Evolutionary conservation across 139 green algal genomes (phyloP).

Genomic region (Desmodesmus armatus): DNA sequence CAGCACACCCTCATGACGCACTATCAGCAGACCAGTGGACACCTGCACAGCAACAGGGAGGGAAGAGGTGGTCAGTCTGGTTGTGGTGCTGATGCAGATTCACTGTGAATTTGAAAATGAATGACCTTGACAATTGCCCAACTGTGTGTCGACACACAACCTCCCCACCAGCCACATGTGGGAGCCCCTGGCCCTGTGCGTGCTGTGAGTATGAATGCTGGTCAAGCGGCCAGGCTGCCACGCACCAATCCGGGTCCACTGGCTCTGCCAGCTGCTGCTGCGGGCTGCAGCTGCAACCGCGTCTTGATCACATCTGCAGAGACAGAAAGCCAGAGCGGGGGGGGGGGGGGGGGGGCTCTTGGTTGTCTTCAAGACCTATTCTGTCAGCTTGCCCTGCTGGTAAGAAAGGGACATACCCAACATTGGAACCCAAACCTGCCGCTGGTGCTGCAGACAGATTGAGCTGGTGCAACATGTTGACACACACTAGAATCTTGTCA

Average conservation of each 20-base stretch:
- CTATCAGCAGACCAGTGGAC: constrained; percentile 39
- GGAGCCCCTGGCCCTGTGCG: too few species aligned
- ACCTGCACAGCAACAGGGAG: not conserved
- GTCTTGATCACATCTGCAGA: constrained; percentile 54
- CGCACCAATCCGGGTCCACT: not conserved
- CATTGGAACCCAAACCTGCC: too few species aligned
- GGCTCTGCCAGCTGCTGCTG: not conserved
- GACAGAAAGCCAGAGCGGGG: not conserved
- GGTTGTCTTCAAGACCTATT: not conserved
- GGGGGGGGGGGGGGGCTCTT: not conserved
- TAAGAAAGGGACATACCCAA: not conserved
- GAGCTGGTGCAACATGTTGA: too few species aligned
- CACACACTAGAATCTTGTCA: too few species aligned
- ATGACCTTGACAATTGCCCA: too few species aligned
- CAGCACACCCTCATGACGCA: constrained; percentile 59
- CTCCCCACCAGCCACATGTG: too few species aligned
- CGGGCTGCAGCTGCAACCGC: constrained; percentile 41
- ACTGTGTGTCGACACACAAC: too few species aligned
- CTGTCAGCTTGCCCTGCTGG: not conserved
- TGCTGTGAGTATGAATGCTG: not conserved
- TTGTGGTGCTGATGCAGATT: not conserved
- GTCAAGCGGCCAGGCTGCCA: not conserved
- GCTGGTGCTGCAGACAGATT: too few species aligned
- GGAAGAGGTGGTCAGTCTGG: not conserved
- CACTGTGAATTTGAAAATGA: not conserved